Conservation (phyloP, 345 rosid species). For the Mangifera indica region DNA sequence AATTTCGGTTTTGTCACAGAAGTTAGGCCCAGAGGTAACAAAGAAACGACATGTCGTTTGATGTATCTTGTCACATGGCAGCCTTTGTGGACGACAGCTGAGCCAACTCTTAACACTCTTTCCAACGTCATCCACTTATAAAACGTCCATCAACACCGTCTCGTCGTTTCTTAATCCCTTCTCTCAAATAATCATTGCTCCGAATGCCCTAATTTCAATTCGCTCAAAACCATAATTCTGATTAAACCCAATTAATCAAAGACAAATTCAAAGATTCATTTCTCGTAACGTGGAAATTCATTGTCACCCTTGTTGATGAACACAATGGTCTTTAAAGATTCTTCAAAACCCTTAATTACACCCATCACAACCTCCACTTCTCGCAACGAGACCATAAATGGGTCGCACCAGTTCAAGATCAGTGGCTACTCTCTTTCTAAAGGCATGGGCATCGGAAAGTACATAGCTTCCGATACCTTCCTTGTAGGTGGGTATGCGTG, state of each 20-base stretch:
- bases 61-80: background rate
- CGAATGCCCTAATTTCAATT: slow-evolving; percentile 4
- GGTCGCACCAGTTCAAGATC: slow-evolving; percentile 70
- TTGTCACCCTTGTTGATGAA: slow-evolving; percentile 47
- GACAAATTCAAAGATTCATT: slow-evolving; percentile 8
- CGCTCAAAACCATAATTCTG: slow-evolving; percentile 22
- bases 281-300: slow-evolving; percentile 7
- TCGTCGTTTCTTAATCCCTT: background rate
- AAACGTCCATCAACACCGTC: background rate
- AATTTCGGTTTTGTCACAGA: background rate
- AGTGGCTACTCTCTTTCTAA: slow-evolving; percentile 58
- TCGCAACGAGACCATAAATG: slow-evolving; percentile 62
- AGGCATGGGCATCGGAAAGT: slow-evolving; percentile 78
- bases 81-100: background rate
- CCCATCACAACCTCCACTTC: slow-evolving; percentile 51
- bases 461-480: slow-evolving; percentile 62
- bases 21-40: too few relatives aligned
- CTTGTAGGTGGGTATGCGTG: slow-evolving; percentile 66
- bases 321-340: slow-evolving; percentile 43
- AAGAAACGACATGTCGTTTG: background rate
- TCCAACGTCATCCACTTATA: background rate
- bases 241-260: background rate
- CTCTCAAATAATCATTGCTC: background rate
- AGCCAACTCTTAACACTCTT: too few relatives aligned
- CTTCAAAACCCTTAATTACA: slow-evolving; percentile 35